Base-by-base conservation (phyloP, 2,329 filamentous ascomycete genomes). In the Fusarium sp. region DNA sequence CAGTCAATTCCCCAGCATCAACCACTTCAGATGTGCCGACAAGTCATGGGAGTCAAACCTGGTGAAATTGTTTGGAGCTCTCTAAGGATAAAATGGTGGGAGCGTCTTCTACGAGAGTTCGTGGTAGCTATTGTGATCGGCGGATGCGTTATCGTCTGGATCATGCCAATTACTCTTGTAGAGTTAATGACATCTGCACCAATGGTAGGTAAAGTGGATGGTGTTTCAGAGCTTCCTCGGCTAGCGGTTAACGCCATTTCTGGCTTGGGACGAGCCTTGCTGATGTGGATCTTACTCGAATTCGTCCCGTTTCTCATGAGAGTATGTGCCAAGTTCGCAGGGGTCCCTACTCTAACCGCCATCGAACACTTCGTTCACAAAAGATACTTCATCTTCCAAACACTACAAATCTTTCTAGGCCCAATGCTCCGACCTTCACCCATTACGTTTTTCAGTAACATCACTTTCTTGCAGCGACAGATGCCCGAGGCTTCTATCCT, bases 101-200 rank as follows among this genome's bases (percentile, higher is more conserved):
- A 50, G 28, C 14, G 20, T 6, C 47, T 50, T n/a, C 3, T 50
- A n/a, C 47, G 47, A 50, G 20, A 30, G 6, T 50, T 50, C 7
- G 20, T 50, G 20, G 10, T 50, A 0, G 5, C 26, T 0, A 18
- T 50, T 8, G 2, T 50, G 47, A 50, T 50, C 1, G 47, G 47
- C 0, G 47, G 47, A 30, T 8, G 47, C 9, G 0, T 50, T 17
- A 9, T 50, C 14, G 14, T 50, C 28, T 50, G 47, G 47, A 50
- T 50, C 20, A 50, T 50, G 47, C 47, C 47, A 2, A 17, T 50
- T 50, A 1, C 14, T 4, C 0, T 50, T 17, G 28, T 9, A 3
- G 28, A 30, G 26, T 1, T 0, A 0, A 6, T 11, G 1, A 50
- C 47, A 50, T 50, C 47, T n/a, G 5, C 20, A 17, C 0, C 14